Evolutionary conservation across 1,284 basidiomycete genomes (phyloP).

Genomic region (Sphagnurus paluster): DNA sequence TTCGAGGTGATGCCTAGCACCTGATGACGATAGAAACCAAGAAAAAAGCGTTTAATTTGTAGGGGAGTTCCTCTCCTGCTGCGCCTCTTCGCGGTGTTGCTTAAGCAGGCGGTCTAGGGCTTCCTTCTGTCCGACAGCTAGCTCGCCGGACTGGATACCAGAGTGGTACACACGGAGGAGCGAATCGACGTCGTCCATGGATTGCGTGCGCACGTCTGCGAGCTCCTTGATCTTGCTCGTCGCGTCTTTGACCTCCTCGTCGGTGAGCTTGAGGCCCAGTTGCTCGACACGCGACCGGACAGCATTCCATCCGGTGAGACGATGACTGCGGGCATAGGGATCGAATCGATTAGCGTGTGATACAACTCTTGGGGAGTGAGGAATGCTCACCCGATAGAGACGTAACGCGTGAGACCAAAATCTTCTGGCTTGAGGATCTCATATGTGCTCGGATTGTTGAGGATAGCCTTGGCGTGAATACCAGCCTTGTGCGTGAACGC

Average conservation of each 20-base stretch:
- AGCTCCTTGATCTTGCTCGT: slow-evolving; percentile 99
- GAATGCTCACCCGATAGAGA: slow-evolving; percentile 83
- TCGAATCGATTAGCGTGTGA: not conserved
- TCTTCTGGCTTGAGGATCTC: slow-evolving; percentile 98
- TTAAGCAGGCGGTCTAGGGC: slow-evolving; percentile 81
- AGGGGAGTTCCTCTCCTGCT: slow-evolving; percentile 7
- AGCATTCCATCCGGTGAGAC: slow-evolving; percentile 97
- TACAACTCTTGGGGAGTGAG: slow-evolving; percentile 2
- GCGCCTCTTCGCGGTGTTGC: slow-evolving; percentile 63
- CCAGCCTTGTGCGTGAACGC: slow-evolving; percentile 99
- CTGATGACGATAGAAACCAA: too few relatives aligned
- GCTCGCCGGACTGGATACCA: slow-evolving; percentile 83
- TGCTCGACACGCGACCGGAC: slow-evolving; percentile 99
- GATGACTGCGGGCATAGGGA: slow-evolving; percentile 58
- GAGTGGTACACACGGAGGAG: slow-evolving; percentile 95
- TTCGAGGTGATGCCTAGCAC: too few relatives aligned
- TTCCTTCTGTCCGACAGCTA: slow-evolving; percentile 86
- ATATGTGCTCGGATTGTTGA: slow-evolving; percentile 99
- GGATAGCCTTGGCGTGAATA: slow-evolving; percentile 99
- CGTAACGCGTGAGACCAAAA: slow-evolving; percentile 97
- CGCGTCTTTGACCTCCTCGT: slow-evolving; percentile 95
- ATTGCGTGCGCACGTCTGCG: slow-evolving; percentile 96
- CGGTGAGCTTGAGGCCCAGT: slow-evolving; percentile 83
- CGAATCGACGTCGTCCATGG: slow-evolving; percentile 99
- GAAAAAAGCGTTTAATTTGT: slow-evolving; percentile 1